These are phyloP conservation scores for Conringia planisiliqua DNA, from an alignment of 345 rosid genomes.

Conservation along the genomic window DNA sequence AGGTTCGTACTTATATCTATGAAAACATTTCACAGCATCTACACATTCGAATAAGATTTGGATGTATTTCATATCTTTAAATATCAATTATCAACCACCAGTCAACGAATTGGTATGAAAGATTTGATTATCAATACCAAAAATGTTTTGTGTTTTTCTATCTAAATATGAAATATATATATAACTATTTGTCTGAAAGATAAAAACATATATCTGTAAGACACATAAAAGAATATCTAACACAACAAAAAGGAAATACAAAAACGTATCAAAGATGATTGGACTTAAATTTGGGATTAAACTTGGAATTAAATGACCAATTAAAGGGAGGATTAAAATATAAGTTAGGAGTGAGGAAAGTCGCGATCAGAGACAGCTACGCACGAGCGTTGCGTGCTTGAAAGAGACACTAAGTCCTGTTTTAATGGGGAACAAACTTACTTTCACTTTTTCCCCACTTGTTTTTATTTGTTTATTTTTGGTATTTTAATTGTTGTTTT, in stretches of 20 bases:
- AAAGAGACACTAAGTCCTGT: conserved; percentile 24
- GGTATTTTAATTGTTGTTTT: not conserved
- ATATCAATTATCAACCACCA: not conserved
- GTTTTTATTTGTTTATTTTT: not conserved
- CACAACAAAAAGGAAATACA: not conserved
- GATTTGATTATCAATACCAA: not conserved
- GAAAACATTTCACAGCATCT: not conserved
- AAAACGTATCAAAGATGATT: not conserved
- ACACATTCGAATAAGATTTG: not conserved
- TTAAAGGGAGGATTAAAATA: not conserved
- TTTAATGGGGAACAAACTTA: conserved; percentile 9
- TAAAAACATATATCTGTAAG: not conserved
- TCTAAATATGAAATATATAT: not conserved
- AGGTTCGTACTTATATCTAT: not conserved
- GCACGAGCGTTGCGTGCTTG: conserved; percentile 30
- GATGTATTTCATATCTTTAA: not conserved
- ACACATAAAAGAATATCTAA: not conserved
- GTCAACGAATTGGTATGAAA: not conserved
- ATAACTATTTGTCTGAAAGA: not conserved
- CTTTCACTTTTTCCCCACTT: conserved; percentile 10
- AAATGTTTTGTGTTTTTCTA: conserved; percentile 14
- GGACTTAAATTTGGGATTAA: conserved; percentile 4
- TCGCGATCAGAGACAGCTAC: conserved; percentile 30
- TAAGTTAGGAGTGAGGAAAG: not conserved
- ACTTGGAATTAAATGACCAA: not conserved